Evolutionary conservation across 495 filamentous ascomycete genomes (phyloP).

Genomic region (Aspergillus haitiensis): DNA sequence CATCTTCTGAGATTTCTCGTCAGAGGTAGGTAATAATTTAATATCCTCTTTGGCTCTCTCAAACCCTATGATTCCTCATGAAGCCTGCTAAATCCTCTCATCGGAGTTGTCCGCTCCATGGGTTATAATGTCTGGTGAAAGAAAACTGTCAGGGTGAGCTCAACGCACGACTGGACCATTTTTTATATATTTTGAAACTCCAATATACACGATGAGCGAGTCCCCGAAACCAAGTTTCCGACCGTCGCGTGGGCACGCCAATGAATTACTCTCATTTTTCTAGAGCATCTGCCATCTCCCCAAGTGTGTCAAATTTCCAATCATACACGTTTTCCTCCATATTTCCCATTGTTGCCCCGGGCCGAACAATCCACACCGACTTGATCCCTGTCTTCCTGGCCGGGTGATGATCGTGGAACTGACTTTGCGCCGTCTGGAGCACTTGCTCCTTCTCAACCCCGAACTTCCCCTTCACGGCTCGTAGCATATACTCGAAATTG

Average conservation of each 20-base stretch:
- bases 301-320: slow-evolving; percentile 64
- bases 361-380: slow-evolving; percentile 71
- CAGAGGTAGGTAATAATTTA: too few relatives aligned
- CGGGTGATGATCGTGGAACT: slow-evolving; percentile 71
- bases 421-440: slow-evolving; percentile 67
- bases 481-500: slow-evolving; percentile 69
- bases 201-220: too few relatives aligned
- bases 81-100: too few relatives aligned
- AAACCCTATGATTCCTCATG: too few relatives aligned
- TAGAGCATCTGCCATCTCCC: slow-evolving; percentile 65
- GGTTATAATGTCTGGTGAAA: too few relatives aligned
- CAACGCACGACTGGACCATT: too few relatives aligned
- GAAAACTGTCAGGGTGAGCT: too few relatives aligned
- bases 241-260: too few relatives aligned
- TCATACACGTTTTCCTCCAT: slow-evolving; percentile 49
- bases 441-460: slow-evolving; percentile 56
- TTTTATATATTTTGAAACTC: too few relatives aligned
- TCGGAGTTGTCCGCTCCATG: too few relatives aligned
- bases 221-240: background rate
- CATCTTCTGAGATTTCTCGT: too few relatives aligned
- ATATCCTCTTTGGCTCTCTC: too few relatives aligned
- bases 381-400: slow-evolving; percentile 60
- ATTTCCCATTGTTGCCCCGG: slow-evolving; percentile 44
- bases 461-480: slow-evolving; percentile 53
- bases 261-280: background rate